These are phyloP conservation scores for Dimocarpus longan DNA, from an alignment of 345 rosid genomes.

Conservation along the genomic window DNA sequence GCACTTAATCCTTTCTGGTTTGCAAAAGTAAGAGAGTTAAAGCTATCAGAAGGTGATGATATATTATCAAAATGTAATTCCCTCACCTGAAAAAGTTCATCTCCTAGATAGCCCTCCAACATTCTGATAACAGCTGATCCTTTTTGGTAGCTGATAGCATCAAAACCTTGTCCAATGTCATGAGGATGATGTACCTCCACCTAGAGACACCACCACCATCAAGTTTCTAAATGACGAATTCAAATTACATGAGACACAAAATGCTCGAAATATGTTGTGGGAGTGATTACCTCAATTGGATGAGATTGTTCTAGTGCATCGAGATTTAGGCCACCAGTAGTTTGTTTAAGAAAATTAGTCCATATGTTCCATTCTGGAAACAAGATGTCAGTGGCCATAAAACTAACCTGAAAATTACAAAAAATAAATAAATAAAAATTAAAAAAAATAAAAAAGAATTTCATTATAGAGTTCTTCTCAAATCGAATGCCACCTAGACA, in stretches of 20 bases:
- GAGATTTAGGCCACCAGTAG: constrained; percentile 25
- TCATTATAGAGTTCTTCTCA: not conserved
- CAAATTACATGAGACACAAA: not conserved
- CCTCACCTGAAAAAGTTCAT: constrained; percentile 37
- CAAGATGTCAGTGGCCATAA: constrained; percentile 34
- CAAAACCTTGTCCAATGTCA: constrained; percentile 37
- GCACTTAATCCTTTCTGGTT: constrained; percentile 37
- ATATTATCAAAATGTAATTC: not conserved
- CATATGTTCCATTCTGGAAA: constrained; percentile 55
- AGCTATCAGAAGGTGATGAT: not conserved
- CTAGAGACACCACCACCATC: constrained; percentile 16
- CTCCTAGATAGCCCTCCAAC: constrained; percentile 50
- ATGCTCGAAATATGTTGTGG: not conserved
- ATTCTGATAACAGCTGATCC: constrained; percentile 46
- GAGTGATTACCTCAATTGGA: constrained; percentile 42
- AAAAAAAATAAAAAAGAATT: too few species aligned
- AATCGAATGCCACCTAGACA: not conserved
- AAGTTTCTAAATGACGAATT: not conserved
- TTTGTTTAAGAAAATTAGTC: constrained; percentile 39
- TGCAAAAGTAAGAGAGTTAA: not conserved
- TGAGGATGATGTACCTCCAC: constrained; percentile 36
- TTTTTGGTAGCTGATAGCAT: constrained; percentile 42
- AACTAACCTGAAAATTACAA: constrained; percentile 39
- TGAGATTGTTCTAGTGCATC: constrained; percentile 44
- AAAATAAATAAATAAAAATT: not conserved